Percentiles rank a stretch among this genome's conserved stretches.
Conservation (phyloP, 164 flowering plant genomes). For the Litsea cubeba region DNA sequence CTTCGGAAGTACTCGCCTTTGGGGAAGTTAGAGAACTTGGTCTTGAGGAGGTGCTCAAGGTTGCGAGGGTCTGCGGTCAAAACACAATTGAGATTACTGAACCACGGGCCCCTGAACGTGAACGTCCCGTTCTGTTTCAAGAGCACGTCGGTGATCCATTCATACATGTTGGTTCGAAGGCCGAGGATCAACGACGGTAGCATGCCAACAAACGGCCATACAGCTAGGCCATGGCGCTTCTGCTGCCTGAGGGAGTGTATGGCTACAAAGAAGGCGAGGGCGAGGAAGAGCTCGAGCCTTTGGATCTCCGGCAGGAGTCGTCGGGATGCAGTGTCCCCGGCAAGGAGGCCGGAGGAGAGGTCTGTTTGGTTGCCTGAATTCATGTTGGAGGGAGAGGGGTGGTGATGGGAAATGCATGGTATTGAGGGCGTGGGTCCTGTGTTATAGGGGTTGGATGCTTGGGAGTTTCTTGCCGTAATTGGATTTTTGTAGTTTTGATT, state of each 20-base stretch:
- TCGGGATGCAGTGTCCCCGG: not conserved
- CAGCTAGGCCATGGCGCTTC: conserved; percentile 53
- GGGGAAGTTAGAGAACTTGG: conserved; percentile 59
- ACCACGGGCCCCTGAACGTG: conserved; percentile 61
- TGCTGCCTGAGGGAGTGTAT: conserved; percentile 57
- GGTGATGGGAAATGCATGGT: not conserved
- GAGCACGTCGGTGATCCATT: conserved; percentile 59
- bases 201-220: conserved; percentile 90
- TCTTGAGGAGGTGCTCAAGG: conserved; percentile 76
- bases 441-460: not conserved
- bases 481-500: conserved; percentile 9
- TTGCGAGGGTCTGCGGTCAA: conserved; percentile 79
- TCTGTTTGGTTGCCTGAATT: not conserved
- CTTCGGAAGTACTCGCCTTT: conserved; percentile 63
- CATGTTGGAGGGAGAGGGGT: not conserved
- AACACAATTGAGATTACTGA: conserved; percentile 62
- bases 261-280: conserved; percentile 46
- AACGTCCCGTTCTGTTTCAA: conserved; percentile 54
- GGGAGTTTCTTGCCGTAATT: conserved; percentile 6
- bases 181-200: conserved; percentile 57
- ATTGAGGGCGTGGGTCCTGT: not conserved
- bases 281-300: conserved; percentile 45
- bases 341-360: not conserved
- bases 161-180: conserved; percentile 46
- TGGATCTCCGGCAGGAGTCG: conserved; percentile 40